These are phyloP conservation scores for Graphilbum sp. DNA, from an alignment of 2,329 filamentous ascomycete species.

Conservation along the genomic window DNA sequence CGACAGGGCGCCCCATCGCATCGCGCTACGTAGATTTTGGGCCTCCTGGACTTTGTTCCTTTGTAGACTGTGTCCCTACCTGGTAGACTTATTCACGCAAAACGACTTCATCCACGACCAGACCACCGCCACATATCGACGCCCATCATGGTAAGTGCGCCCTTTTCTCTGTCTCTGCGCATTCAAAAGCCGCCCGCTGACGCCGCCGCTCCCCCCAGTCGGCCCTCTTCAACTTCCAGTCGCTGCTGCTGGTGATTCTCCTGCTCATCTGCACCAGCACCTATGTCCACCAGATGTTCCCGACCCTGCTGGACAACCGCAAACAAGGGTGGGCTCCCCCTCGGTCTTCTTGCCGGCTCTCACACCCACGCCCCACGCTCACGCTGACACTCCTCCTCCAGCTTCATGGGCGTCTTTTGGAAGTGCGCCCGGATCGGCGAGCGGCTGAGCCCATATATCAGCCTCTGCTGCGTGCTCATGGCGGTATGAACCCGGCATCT, in stretches of 20 bases:
- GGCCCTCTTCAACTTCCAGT: slow-evolving; percentile 98
- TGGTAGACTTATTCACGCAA: too few relatives aligned
- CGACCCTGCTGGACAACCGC: slow-evolving; percentile 78
- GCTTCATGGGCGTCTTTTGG: slow-evolving; percentile 80
- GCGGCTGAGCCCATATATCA: slow-evolving; percentile 85
- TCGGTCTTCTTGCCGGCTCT: too few relatives aligned
- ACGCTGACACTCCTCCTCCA: slow-evolving; percentile 16
- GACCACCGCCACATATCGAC: too few relatives aligned
- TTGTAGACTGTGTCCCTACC: too few relatives aligned
- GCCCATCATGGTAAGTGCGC: slow-evolving; percentile 1
- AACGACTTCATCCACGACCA: too few relatives aligned
- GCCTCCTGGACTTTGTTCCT: too few relatives aligned
- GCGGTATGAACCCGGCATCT: slow-evolving; percentile 49
- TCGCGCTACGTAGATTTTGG: too few relatives aligned
- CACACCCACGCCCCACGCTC: too few relatives aligned
- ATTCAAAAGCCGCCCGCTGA: background rate
- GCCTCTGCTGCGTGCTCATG: slow-evolving; percentile 85
- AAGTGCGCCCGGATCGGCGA: slow-evolving; percentile 89
- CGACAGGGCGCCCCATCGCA: too few relatives aligned
- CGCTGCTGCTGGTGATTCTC: slow-evolving; percentile 82
- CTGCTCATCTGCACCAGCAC: slow-evolving; percentile 92
- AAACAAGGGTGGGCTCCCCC: slow-evolving; percentile 50
- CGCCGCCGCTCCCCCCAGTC: slow-evolving; percentile 36
- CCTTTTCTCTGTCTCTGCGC: background rate
- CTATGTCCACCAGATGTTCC: slow-evolving; percentile 82